A percentile compares a stretch with the other conserved stretches of the same genome.
phyloP scores from a whole-genome alignment of 345 rosid genomes.

The Brassica juncea region DNA sequence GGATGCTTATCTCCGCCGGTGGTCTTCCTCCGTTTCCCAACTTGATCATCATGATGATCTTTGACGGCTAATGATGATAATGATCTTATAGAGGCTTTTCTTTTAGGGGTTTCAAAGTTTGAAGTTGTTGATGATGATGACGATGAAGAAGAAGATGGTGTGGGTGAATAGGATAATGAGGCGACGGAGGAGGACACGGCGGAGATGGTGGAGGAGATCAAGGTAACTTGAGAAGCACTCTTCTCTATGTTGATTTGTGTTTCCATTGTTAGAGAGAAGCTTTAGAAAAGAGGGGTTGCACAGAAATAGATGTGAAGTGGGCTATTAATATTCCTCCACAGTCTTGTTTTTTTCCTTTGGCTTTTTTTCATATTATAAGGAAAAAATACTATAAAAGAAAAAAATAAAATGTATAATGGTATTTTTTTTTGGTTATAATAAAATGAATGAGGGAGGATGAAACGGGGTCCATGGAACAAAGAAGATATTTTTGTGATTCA shows the following conservation, averaged over 20 bases:
- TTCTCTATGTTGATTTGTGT: conserved; percentile 47
- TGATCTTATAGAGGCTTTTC: conserved; percentile 13
- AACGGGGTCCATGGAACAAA: conserved; percentile 36
- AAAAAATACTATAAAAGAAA: conserved; percentile 1
- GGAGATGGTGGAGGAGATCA: not conserved
- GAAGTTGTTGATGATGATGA: conserved; percentile 30
- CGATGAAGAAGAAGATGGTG: conserved; percentile 31
- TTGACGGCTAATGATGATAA: conserved; percentile 32
- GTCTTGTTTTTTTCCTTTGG: conserved; percentile 23
- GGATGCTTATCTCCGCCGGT: conserved; percentile 46
- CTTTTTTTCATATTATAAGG: conserved; percentile 38
- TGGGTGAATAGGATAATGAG: conserved; percentile 33
- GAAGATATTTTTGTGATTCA: conserved; percentile 35
- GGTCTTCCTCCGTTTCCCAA: conserved; percentile 39
- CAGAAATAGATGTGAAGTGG: conserved; percentile 41
- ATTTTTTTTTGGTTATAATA: not conserved
- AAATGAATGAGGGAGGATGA: conserved; percentile 27
- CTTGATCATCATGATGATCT: conserved; percentile 28
- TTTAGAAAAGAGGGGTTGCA: conserved; percentile 34
- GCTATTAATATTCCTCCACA: conserved; percentile 40
- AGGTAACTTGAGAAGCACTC: conserved; percentile 44
- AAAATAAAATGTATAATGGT: not conserved
- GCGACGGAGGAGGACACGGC: conserved; percentile 19
- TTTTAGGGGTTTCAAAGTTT: not conserved
- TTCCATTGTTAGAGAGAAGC: conserved; percentile 41